Evolutionary conservation across 352 stramenopile genomes (phyloP), one percentile per base, ranked within the genome.

Genomic region (Phytophthora sp.): DNA sequence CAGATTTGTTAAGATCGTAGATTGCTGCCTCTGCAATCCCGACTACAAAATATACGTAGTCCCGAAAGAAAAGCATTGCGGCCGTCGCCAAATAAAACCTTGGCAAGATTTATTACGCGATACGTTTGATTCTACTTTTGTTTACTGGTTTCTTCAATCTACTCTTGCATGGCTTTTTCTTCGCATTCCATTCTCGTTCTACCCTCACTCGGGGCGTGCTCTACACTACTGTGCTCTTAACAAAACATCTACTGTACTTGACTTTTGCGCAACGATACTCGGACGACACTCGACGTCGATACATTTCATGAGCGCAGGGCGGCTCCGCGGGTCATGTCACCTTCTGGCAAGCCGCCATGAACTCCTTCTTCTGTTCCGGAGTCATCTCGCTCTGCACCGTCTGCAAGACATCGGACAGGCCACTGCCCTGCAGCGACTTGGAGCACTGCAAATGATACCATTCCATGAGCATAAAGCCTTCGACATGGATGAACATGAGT

Each of bases 381-480:
- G 69, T 82, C 81, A 92, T 90, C 62, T 90, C 84, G 29, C 55
- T 86, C 62, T 89, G 81, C 47, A 86, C 84, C 7, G 69, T 80
- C 33, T 85, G 66, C 20, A 92, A 64, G 41, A 92, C 66, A 31
- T 88, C 74, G 29, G 69, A 69, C 30, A 90, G 66, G 15, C 71
- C 71, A 47, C 69, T 73, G 53, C 74, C 81, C 2, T 84, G 80
- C n/a, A 92, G 69, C 49, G 63, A 62, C 36, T 71, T 69, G 49
- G 73, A 77, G 73, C 86, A 94, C 41, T 76, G 69, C 24, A 94
- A 60, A 64, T 94, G 86, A 66, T 91, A 80, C 86, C 86, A 94
- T 66, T 94, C 86, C 82, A 94, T 91, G 63, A 94, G 78, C 86
- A 94, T 92, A 74, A 92, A 94, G 55, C 86, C 86, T 36, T 94